A percentile compares a stretch with the other conserved stretches of the same genome.
Conservation (phyloP, 1,139 yeast genomes). For the Saccharomyces hybrid region DNA sequence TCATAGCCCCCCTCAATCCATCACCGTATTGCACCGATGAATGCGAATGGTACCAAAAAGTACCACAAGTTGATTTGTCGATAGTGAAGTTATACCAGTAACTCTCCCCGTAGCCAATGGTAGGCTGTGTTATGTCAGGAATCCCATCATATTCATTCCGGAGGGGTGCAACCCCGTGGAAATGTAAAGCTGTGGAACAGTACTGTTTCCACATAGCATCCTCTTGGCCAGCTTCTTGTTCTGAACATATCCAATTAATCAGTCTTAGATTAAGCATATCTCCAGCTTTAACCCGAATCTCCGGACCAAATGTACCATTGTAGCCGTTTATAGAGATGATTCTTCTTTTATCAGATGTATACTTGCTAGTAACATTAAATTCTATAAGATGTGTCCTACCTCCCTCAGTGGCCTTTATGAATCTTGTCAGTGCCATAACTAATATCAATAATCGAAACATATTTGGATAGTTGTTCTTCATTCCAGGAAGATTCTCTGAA, state of each 20-base stretch:
- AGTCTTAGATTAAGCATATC: conserved; percentile 18
- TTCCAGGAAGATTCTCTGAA: not conserved
- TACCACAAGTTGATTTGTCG: conserved; percentile 38
- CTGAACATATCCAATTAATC: conserved; percentile 18
- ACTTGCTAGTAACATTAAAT: conserved; percentile 11
- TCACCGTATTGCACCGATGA: conserved; percentile 43
- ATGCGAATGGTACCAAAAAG: conserved; percentile 49
- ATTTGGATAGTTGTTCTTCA: not conserved
- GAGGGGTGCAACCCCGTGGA: conserved; percentile 41
- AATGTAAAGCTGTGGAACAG: conserved; percentile 37
- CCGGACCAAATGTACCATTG: conserved; percentile 19
- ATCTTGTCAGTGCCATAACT: not conserved
- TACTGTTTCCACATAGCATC: conserved; percentile 15
- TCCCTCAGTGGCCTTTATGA: not conserved
- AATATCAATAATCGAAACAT: not conserved
- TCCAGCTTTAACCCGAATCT: conserved; percentile 17
- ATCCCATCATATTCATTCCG: conserved; percentile 40
- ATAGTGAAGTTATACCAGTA: conserved; percentile 38
- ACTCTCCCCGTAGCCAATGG: conserved; percentile 34
- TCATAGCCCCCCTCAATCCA: conserved; percentile 40
- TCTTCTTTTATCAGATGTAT: conserved; percentile 12
- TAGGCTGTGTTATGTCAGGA: conserved; percentile 40
- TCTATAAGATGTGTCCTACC: conserved; percentile 9
- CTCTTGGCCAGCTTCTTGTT: conserved; percentile 8
- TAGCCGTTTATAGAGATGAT: conserved; percentile 20